Evolutionary conservation across 257 asterid species (phyloP).

Genomic region (Ballota nigra): DNA sequence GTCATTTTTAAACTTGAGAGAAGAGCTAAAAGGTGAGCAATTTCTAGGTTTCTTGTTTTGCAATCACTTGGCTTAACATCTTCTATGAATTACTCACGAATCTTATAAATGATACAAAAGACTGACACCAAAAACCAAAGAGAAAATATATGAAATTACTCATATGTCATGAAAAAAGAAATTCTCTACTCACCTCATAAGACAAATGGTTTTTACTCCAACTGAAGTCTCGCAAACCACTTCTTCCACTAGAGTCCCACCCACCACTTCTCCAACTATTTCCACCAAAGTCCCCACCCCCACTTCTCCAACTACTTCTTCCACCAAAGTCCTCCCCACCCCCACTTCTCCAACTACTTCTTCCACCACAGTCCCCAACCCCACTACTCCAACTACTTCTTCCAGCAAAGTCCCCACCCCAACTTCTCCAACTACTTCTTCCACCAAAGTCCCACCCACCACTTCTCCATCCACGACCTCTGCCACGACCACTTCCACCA

Average conservation of each 20-base stretch:
- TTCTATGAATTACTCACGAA: not conserved
- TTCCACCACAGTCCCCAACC: not conserved
- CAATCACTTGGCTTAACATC: not conserved
- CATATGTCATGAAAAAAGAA: not conserved
- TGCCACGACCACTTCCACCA: conserved; percentile 6
- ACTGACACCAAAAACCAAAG: not conserved
- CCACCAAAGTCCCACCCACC: not conserved
- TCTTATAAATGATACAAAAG: not conserved
- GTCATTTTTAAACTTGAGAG: not conserved
- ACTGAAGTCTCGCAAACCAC: not conserved
- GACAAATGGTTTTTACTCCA: not conserved
- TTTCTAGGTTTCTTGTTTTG: not conserved
- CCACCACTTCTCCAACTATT: not conserved
- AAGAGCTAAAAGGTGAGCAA: not conserved
- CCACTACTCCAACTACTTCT: conserved; percentile 44
- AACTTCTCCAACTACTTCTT: not conserved
- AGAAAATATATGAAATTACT: not conserved
- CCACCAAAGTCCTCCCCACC: conserved; percentile 13
- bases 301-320: not conserved
- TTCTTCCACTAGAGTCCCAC: not conserved
- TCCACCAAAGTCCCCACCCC: not conserved
- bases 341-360: not conserved
- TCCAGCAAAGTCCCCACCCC: not conserved
- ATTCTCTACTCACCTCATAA: not conserved
- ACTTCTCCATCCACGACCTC: not conserved